Evolutionary conservation across 129 eudicot species (phyloP).

Genomic region (Helianthus tuberosus): DNA sequence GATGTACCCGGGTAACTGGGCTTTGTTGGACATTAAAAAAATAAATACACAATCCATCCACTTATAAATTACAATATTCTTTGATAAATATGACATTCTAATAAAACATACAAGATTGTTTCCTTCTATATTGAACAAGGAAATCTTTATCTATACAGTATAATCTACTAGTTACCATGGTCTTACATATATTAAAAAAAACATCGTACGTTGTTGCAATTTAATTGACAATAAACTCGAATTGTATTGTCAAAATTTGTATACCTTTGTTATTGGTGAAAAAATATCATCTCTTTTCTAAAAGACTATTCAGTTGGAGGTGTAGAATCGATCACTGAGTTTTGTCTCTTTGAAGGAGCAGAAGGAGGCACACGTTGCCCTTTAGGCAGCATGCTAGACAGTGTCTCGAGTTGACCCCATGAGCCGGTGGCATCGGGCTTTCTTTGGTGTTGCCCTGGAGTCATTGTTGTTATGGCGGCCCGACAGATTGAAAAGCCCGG

Average conservation of each 20-base stretch:
- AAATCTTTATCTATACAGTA: too few relatives aligned
- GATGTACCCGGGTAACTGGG: too few relatives aligned
- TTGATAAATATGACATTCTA: too few relatives aligned
- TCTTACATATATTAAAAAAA: too few relatives aligned
- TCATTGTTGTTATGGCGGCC: slow-evolving; percentile 17
- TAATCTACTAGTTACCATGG: too few relatives aligned
- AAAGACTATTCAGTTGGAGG: slow-evolving; percentile 17
- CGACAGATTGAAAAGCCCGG: slow-evolving; percentile 37
- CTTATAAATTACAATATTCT: too few relatives aligned
- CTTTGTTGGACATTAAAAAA: too few relatives aligned
- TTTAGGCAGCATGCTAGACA: slow-evolving; percentile 54
- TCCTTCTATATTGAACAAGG: too few relatives aligned
- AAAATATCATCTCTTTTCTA: background rate
- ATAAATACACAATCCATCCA: too few relatives aligned
- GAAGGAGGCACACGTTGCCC: slow-evolving; percentile 63
- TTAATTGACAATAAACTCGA: too few relatives aligned
- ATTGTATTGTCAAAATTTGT: background rate
- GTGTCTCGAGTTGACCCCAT: slow-evolving; percentile 21
- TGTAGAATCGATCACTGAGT: slow-evolving; percentile 38
- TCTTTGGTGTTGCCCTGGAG: slow-evolving; percentile 19
- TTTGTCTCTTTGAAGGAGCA: slow-evolving; percentile 79
- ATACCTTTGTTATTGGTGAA: background rate
- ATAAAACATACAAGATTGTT: too few relatives aligned
- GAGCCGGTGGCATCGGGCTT: slow-evolving; percentile 11
- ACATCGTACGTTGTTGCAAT: too few relatives aligned